phyloP scores from a whole-genome alignment of 495 filamentous ascomycete species.

The Penicillium argentinense region DNA sequence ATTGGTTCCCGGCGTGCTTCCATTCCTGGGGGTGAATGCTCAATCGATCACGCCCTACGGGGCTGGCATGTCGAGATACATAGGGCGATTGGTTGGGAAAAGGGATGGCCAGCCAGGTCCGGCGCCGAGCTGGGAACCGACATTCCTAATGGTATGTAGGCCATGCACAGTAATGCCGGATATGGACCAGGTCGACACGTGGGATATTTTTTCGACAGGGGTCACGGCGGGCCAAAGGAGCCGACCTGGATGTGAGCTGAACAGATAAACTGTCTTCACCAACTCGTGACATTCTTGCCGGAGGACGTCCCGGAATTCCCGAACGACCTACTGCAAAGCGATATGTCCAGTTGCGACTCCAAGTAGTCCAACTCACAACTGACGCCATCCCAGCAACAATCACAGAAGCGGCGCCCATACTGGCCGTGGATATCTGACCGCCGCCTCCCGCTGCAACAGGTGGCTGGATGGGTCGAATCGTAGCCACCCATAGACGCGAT shows the following conservation, averaged over 20 bases:
- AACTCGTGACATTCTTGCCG: neutral
- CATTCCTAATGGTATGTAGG: neutral
- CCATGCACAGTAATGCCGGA: neutral
- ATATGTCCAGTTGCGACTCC: too few relatives aligned
- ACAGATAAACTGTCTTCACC: neutral
- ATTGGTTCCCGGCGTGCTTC: slow-evolving; percentile 4
- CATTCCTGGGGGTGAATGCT: slow-evolving; percentile 4
- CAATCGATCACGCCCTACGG: slow-evolving; percentile 4
- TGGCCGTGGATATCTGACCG: too few relatives aligned
- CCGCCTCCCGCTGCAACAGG: too few relatives aligned
- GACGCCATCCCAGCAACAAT: too few relatives aligned
- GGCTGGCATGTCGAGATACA: neutral
- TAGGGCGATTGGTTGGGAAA: neutral
- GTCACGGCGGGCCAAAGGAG: too few relatives aligned
- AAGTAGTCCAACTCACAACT: too few relatives aligned
- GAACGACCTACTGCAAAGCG: neutral
- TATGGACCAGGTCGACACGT: neutral
- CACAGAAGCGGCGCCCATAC: too few relatives aligned
- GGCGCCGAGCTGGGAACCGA: neutral
- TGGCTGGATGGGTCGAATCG: too few relatives aligned
- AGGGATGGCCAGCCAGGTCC: neutral
- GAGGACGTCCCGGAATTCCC: neutral
- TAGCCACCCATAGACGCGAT: too few relatives aligned
- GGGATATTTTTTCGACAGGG: too few relatives aligned
- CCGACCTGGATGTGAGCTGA: neutral